phyloP scores from a whole-genome alignment of 192 early-diverging fungal species.

The Podila clonocystis region DNA sequence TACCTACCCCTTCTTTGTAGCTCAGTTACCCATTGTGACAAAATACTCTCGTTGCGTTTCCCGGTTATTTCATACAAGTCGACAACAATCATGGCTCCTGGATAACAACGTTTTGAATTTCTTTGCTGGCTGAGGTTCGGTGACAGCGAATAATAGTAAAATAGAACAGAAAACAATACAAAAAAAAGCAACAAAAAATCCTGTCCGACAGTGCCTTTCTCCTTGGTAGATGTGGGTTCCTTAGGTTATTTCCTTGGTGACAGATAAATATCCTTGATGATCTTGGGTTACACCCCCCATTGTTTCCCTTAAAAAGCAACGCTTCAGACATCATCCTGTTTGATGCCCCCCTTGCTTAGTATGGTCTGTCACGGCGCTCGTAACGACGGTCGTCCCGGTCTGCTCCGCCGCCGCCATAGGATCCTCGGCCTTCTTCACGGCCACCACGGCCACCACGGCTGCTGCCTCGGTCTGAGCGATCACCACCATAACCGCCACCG shows the following conservation, averaged over 20 bases:
- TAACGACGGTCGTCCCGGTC: conserved; percentile 56
- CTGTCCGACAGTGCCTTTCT: not conserved
- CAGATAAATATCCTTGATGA: not conserved
- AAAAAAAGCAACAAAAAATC: not conserved
- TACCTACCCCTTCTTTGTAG: conserved; percentile 5
- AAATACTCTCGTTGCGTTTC: not conserved
- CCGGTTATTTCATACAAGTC: not conserved
- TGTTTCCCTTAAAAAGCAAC: not conserved
- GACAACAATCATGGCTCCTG: no score
- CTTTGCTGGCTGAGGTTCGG: no score
- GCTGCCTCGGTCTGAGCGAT: conserved; percentile 15
- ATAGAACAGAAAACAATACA: not conserved
- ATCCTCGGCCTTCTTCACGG: conserved; percentile 48
- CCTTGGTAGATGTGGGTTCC: not conserved
- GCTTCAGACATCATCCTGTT: no score
- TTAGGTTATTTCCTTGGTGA: no score
- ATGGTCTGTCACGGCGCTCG: conserved; percentile 59
- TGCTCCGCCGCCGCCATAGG: conserved; percentile 47
- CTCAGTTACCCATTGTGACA: not conserved
- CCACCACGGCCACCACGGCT: conserved; percentile 38
- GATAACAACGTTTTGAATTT: no score
- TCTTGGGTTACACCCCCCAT: not conserved
- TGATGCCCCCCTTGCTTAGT: conserved; percentile 31
- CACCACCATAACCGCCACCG: conserved; percentile 34
- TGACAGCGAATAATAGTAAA: not conserved